Evolutionary conservation across 306 rosid genomes (phyloP).

Genomic region (Chamaecrista fasciculata): DNA sequence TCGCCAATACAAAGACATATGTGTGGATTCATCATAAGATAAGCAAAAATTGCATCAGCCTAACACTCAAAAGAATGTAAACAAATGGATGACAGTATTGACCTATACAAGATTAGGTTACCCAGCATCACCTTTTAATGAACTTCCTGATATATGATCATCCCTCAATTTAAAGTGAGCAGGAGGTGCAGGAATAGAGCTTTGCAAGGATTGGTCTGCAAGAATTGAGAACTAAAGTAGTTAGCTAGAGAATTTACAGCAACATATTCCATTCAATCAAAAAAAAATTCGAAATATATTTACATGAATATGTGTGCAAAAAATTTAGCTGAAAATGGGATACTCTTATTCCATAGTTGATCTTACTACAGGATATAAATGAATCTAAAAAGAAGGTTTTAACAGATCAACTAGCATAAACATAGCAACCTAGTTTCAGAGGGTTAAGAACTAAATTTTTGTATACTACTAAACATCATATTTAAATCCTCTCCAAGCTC

Average conservation of each 20-base stretch:
- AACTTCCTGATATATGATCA: constrained; percentile 92
- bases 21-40: background rate
- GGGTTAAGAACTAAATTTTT: background rate
- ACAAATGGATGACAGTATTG: background rate
- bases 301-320: background rate
- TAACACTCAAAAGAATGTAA: background rate
- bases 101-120: constrained; percentile 5
- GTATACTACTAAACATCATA: background rate
- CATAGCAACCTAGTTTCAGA: background rate
- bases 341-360: background rate
- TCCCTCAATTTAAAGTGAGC: constrained; percentile 85
- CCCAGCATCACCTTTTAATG: constrained; percentile 73
- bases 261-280: background rate
- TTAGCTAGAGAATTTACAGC: constrained; percentile 8
- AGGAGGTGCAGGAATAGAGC: constrained; percentile 96
- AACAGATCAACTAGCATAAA: background rate
- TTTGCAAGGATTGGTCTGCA: constrained; percentile 67
- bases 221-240: constrained; percentile 10
- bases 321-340: background rate
- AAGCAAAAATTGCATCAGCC: background rate
- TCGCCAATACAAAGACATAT: background rate
- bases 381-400: background rate
- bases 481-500: background rate
- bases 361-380: background rate
- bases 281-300: background rate